Evolutionary conservation across 2,329 filamentous ascomycete genomes (phyloP).

Genomic region (Claviceps spartinae): DNA sequence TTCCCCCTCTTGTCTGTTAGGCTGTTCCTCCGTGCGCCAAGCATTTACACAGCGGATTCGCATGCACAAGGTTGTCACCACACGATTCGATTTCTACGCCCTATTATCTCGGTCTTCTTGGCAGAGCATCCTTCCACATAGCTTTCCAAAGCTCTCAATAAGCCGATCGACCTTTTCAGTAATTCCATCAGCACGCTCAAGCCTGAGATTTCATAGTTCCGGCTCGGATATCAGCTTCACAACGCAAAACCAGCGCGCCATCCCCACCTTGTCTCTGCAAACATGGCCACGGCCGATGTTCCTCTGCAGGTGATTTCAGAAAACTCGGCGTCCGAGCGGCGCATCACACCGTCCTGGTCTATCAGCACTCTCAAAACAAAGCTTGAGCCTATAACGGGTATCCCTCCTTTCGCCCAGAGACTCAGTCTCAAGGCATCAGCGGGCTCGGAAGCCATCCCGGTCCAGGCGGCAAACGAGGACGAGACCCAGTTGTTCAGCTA

Average conservation of each 20-base stretch:
- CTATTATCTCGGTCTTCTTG: neutral
- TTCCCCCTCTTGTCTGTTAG: neutral
- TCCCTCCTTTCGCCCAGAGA: conserved; percentile 67
- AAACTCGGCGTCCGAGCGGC: conserved; percentile 71
- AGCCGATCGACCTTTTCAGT: neutral
- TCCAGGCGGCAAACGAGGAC: conserved; percentile 64
- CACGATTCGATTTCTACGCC: too few relatives aligned
- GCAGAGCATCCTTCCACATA: neutral
- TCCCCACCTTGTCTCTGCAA: neutral
- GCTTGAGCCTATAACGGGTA: conserved; percentile 84
- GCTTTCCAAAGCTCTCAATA: neutral
- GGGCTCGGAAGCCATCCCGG: conserved; percentile 43
- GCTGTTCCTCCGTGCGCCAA: too few relatives aligned
- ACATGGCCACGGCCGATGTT: conserved; percentile 59
- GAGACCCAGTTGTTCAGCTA: conserved; percentile 49
- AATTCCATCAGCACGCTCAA: neutral
- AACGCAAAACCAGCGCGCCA: neutral
- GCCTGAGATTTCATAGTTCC: neutral
- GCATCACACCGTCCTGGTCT: conserved; percentile 85
- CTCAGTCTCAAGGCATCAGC: conserved; percentile 53
- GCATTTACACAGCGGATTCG: too few relatives aligned
- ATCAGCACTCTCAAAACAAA: conserved; percentile 73
- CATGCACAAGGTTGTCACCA: too few relatives aligned
- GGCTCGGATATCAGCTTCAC: neutral
- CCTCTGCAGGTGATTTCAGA: conserved; percentile 64